phyloP scores from a whole-genome alignment of 805 yeast species.

The Lachancea waltii region DNA sequence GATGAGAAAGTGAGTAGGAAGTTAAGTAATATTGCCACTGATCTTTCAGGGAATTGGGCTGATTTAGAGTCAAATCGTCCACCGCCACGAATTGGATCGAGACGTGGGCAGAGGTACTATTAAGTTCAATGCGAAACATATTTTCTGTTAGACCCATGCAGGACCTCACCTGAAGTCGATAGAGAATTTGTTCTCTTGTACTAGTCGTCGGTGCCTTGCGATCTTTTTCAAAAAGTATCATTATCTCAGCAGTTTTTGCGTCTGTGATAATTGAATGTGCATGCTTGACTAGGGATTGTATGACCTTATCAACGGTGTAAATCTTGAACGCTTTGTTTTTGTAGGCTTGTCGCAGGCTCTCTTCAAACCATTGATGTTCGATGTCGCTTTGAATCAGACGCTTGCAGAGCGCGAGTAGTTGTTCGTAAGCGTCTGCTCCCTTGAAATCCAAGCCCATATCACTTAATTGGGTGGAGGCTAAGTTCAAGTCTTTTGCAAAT shows the following conservation, averaged over 20 bases:
- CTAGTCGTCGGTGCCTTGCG: constrained; percentile 57
- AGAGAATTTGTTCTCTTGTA: constrained; percentile 81
- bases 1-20: constrained; percentile 87
- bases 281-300: constrained; percentile 78
- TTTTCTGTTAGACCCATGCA: constrained; percentile 82
- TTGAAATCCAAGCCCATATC: constrained; percentile 72
- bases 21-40: constrained; percentile 92
- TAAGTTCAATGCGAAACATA: constrained; percentile 80
- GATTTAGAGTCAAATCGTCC: constrained; percentile 81
- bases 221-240: constrained; percentile 77
- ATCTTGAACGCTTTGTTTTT: constrained; percentile 88
- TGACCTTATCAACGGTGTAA: constrained; percentile 88
- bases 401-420: constrained; percentile 68
- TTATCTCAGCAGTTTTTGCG: constrained; percentile 68
- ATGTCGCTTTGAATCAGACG: constrained; percentile 80
- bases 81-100: constrained; percentile 77
- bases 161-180: constrained; percentile 80
- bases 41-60: constrained; percentile 62
- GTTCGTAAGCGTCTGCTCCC: constrained; percentile 67
- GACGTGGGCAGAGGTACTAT: constrained; percentile 45
- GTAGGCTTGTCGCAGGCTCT: constrained; percentile 89
- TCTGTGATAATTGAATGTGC: constrained; percentile 81
- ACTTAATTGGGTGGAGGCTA: constrained; percentile 71
- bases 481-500: constrained; percentile 82
- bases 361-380: constrained; percentile 94